Base-by-base conservation (phyloP, 2,329 filamentous ascomycete genomes). In the Alternaria atra region DNA sequence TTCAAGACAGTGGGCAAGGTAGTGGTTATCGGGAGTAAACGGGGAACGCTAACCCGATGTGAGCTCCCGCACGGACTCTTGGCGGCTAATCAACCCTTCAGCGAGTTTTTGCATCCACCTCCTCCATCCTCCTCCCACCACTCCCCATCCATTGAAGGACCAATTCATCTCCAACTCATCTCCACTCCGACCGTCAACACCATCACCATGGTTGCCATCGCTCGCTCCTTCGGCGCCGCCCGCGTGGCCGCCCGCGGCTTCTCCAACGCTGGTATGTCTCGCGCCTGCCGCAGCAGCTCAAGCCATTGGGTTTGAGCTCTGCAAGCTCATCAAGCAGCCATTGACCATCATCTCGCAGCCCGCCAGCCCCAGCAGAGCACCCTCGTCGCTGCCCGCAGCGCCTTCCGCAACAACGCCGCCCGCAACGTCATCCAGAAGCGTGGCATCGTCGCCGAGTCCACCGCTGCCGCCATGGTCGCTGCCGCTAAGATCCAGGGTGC, bases 401-500 rank as follows among this genome's bases (percentile, higher is more conserved):
- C 76, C 66, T 78, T 78, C 76, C 77, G 74, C 74, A 77, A 73
- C 74, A 78, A 77, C 76, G 73, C 71, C 69, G 73, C 73, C 72
- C 75, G 76, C 73, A 70, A 78, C 67, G 69, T 77, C 67, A 76
- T 79, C 70, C 77, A 79, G 74, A 75, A 73, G 69, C 77, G 77
- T 67, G 77, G 77, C 69, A 77, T 79, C 73, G 77, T 80, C 66
- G 77, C 75, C 68, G 77, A 80, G 75, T 78, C 77, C 53, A 78
- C 77, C 67, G 77, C 77, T 67, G 77, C 77, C 71, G 77, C 77
- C 71, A 79, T 80, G 76, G 76, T 79, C 69, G 77, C 77, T 67
- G 77, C 77, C 70, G 77, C 77, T 61, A 79, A 80, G 77, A 79
- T 79, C 68, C 76, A 79, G 74, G 77, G 77, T 75, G 77, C 77